phyloP scores from a whole-genome alignment of 768 basidiomycete species.

The Pleurotus sapidus region DNA sequence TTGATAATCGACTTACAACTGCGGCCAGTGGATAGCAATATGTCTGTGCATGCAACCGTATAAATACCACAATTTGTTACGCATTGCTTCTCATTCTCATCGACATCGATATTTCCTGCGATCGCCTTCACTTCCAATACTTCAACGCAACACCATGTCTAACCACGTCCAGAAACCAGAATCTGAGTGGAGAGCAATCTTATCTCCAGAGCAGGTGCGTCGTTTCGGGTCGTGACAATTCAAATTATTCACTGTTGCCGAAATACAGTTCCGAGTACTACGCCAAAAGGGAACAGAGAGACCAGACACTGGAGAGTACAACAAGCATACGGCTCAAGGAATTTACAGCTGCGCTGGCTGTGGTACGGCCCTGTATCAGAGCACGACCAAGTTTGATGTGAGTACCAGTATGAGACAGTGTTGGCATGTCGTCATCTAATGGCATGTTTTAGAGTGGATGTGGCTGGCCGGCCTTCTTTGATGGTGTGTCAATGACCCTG shows the following conservation, averaged over 20 bases:
- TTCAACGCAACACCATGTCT: slow-evolving; percentile 32
- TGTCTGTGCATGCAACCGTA: neutral
- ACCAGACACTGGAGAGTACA: slow-evolving; percentile 76
- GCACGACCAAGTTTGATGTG: slow-evolving; percentile 81
- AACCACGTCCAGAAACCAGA: slow-evolving; percentile 51
- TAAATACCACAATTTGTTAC: neutral
- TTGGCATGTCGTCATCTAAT: neutral
- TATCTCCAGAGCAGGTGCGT: slow-evolving; percentile 79
- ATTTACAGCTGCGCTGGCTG: slow-evolving; percentile 81
- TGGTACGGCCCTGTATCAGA: slow-evolving; percentile 81
- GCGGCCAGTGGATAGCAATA: neutral
- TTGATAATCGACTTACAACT: no score
- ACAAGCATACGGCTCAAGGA: slow-evolving; percentile 63
- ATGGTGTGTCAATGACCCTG: slow-evolving; percentile 45
- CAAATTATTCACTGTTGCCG: neutral
- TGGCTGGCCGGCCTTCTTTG: slow-evolving; percentile 98
- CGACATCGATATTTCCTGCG: neutral
- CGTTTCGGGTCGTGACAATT: no score
- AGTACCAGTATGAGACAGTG: slow-evolving; percentile 11
- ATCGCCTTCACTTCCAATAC: neutral
- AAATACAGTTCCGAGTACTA: slow-evolving; percentile 73
- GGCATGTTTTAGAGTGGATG: slow-evolving; percentile 62
- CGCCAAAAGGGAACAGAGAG: slow-evolving; percentile 86
- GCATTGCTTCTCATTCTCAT: neutral
- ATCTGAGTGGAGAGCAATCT: slow-evolving; percentile 78